phyloP scores from a whole-genome alignment of 202 grass and related monocot genomes.

The Cymbopogon flexuosus region DNA sequence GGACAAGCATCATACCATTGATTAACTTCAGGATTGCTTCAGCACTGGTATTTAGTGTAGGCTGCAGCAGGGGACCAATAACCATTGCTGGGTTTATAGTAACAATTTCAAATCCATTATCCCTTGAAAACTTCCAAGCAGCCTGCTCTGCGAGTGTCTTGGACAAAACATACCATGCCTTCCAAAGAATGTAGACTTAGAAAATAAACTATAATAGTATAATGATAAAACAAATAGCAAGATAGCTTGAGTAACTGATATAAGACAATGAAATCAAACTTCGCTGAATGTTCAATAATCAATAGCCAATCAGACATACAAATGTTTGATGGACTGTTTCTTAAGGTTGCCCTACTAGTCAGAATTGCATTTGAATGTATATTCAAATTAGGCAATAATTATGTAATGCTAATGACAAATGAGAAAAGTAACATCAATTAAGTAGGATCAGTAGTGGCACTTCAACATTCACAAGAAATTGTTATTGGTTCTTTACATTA shows the following conservation, averaged over 20 bases:
- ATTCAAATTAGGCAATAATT: neutral
- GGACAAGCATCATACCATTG: constrained; percentile 47
- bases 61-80: constrained; percentile 73
- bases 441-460: neutral
- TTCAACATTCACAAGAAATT: neutral
- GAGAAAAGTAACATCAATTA: neutral
- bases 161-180: constrained; percentile 77
- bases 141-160: constrained; percentile 79
- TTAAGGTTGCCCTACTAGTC: neutral
- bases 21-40: constrained; percentile 65
- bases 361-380: neutral
- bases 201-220: neutral
- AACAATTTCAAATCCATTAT: constrained; percentile 59
- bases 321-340: constrained; percentile 11
- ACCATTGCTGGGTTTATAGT: constrained; percentile 80
- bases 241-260: neutral
- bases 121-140: constrained; percentile 80
- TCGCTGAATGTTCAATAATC: neutral
- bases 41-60: constrained; percentile 73
- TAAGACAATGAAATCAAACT: neutral
- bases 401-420: constrained; percentile 14
- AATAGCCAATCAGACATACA: neutral
- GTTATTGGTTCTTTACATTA: neutral
- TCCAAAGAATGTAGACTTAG: constrained; percentile 29
- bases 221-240: neutral